Evolutionary conservation across 1,139 yeast species (phyloP).

Genomic region (Diutina pseudorugosa): DNA sequence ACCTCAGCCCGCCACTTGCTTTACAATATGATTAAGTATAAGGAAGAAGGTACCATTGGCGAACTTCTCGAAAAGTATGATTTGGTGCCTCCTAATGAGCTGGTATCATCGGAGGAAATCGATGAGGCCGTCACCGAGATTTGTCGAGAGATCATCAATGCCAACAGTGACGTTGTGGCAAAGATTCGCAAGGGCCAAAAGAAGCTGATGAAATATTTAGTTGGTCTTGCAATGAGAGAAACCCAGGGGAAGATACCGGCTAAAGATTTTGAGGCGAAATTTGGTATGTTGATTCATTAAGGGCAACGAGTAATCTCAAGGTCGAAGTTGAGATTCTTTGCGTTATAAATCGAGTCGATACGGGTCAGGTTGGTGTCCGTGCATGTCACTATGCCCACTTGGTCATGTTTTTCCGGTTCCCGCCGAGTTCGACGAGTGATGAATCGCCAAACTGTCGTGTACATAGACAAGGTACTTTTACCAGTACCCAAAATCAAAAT

Average conservation of each 20-base stretch:
- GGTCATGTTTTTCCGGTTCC: not conserved
- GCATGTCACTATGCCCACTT: not conserved
- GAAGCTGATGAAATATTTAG: constrained; percentile 56
- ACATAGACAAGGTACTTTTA: not conserved
- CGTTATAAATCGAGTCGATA: not conserved
- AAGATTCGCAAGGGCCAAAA: constrained; percentile 48
- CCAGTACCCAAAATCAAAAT: not conserved
- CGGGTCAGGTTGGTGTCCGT: not conserved
- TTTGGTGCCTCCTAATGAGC: constrained; percentile 22
- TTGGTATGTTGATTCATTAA: constrained; percentile 19
- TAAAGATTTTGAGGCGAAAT: constrained; percentile 18
- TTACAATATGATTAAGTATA: not conserved
- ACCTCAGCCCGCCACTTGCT: not conserved
- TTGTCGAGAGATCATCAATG: constrained; percentile 39
- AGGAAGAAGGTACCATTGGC: constrained; percentile 9
- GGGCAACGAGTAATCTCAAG: constrained; percentile 2
- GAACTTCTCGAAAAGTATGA: constrained; percentile 33
- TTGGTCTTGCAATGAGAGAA: constrained; percentile 77
- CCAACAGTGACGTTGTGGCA: constrained; percentile 45
- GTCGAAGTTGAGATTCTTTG: not conserved
- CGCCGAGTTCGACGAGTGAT: not conserved
- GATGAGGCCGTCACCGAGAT: constrained; percentile 35
- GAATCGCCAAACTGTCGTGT: not conserved
- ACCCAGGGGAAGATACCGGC: constrained; percentile 60
- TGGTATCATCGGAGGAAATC: constrained; percentile 15